Base-by-base conservation (phyloP, 2,329 filamentous ascomycete species). In the Sporothrix pallida region DNA sequence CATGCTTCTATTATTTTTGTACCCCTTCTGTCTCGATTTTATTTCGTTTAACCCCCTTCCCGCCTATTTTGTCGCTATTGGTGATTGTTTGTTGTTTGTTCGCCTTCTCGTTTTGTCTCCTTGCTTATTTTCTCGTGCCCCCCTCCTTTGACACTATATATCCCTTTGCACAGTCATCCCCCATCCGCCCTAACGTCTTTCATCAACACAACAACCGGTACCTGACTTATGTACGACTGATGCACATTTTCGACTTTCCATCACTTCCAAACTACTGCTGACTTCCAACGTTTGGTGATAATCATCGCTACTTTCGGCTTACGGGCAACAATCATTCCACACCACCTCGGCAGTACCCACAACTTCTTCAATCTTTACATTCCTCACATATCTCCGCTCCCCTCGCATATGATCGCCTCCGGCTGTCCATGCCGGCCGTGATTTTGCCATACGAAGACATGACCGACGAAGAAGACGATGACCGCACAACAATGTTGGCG, bases 401-500 rank as follows among this genome's bases (percentile, higher is more conserved):
- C 31, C 31, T 37, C 31, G 31, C 7, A 37, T 37, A 31, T 50
- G 23, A 37, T 17, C 44, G 23, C 7, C 44, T 7, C 26, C 15
- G 10, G 13, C 17, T 31, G 65, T 23, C 15, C 15, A 54, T 69
- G 20, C 65, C 65, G 15, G 42, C 44, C 20, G 60, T 46, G 56
- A 71, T 54, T 8, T n/a, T 62, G n/a, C 60, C 26, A 5, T 8
- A 13, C 13, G 52, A 52, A 46, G 37, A 73, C 56, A 71, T 60
- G 62, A 23, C 31, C 15, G 71, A 68, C 23, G 65, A 73, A 9
- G 71, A 58, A 26, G 72, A 58, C 42, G 73, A 73, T 48, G 60
- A 44, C 70, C 63, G 46, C 56, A 52, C 58, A 3, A 67, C 63
- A 23, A 73, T 76, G 46, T 3, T 63, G 42, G 75, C 75, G 15